Percentiles rank a stretch among this genome's conserved stretches.
Evolutionary conservation across 1,284 basidiomycete species (phyloP).

Genomic region (Ceratobasidium sp.): DNA sequence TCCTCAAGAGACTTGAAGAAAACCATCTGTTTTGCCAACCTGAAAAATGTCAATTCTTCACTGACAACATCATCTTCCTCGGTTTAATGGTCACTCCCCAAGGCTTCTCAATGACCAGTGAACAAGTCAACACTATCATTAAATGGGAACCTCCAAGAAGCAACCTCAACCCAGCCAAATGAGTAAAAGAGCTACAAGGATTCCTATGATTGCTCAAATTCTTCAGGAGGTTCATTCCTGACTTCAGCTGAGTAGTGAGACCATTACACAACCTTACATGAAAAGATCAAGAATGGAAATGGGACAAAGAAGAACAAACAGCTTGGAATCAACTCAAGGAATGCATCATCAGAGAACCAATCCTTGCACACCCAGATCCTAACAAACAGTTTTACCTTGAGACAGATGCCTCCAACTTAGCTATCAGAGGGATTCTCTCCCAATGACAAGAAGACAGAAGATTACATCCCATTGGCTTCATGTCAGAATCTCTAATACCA

Average conservation of each 20-base stretch:
- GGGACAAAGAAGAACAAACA: constrained; percentile 20
- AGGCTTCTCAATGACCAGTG: constrained; percentile 45
- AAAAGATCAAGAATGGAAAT: constrained; percentile 41
- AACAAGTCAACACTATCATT: constrained; percentile 47
- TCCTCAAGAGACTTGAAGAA: constrained; percentile 44
- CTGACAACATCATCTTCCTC: constrained; percentile 8
- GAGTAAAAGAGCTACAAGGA: constrained; percentile 45
- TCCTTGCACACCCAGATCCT: constrained; percentile 49
- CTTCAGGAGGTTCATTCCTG: constrained; percentile 47
- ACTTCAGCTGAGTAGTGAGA: constrained; percentile 46
- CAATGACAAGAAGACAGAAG: constrained; percentile 40
- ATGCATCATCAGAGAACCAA: constrained; percentile 45
- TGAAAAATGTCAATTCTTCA: constrained; percentile 15
- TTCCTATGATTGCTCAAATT: constrained; percentile 49
- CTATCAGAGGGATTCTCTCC: constrained; percentile 47
- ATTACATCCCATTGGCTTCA: constrained; percentile 48
- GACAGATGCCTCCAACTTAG: constrained; percentile 49
- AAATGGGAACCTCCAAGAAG: constrained; percentile 48
- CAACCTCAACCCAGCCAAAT: constrained; percentile 45
- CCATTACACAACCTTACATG: constrained; percentile 46
- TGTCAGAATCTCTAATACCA: constrained; percentile 45
- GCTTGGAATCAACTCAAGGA: constrained; percentile 45
- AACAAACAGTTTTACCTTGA: constrained; percentile 45
- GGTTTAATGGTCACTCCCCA: constrained; percentile 23
- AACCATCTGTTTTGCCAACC: constrained; percentile 37